Evolutionary conservation across 2,329 filamentous ascomycete genomes (phyloP).

Genomic region (Hypoxylon sp.): DNA sequence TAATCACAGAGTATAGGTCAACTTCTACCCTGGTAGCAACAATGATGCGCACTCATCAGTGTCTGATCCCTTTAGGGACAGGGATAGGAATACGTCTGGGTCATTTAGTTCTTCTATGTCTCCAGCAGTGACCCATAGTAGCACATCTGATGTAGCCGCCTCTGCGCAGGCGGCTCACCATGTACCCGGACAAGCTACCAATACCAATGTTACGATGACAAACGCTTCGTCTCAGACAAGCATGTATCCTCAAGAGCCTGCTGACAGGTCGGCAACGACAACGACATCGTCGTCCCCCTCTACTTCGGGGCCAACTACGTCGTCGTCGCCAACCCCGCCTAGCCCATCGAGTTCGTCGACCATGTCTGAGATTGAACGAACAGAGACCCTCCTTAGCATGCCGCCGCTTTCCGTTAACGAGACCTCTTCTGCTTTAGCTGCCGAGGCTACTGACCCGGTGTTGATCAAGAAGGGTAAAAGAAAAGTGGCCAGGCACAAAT

Average conservation of each 20-base stretch:
- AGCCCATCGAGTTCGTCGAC: not conserved
- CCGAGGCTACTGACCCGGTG: constrained; percentile 24
- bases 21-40: not conserved
- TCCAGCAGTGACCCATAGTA: constrained; percentile 6
- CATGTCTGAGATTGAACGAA: not conserved
- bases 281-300: no score
- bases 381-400: constrained; percentile 1
- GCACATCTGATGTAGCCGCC: constrained; percentile 1
- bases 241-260: not conserved
- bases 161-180: not conserved
- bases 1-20: constrained; percentile 14
- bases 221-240: not conserved
- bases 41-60: not conserved
- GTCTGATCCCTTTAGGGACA: constrained; percentile 11
- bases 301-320: no score
- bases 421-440: constrained; percentile 21
- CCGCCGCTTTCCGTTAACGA: constrained; percentile 27
- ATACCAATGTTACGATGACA: not conserved
- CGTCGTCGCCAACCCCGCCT: not conserved
- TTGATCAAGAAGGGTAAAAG: constrained; percentile 33
- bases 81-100: not conserved
- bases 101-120: not conserved
- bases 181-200: constrained; percentile 3
- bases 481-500: constrained; percentile 33
- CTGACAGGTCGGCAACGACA: not conserved